Base-by-base conservation (phyloP, 352 stramenopile species). In the Saprolegnia diclina region DNA sequence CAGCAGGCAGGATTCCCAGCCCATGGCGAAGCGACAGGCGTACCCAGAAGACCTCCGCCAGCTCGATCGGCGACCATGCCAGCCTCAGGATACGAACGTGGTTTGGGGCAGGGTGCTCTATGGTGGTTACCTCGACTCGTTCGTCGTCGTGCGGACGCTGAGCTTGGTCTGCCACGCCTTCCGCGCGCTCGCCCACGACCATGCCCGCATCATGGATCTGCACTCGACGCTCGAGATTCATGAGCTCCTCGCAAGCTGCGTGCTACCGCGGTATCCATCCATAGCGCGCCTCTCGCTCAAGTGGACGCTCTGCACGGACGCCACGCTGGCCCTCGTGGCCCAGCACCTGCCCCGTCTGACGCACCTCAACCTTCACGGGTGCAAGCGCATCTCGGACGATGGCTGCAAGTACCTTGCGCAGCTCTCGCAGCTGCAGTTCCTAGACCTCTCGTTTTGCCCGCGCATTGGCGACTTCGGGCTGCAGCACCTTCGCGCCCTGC, bases 331-430 rank as follows among this genome's bases (percentile, higher is more conserved):
- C 10, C 19, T 40, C 18, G 6, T 69, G 18, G 53, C 50, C 13
- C 21, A 26, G 19, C 11, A 21, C 6, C 29, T 69, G 45, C 63
- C 46, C 2, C 45, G 29, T 10, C 53, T 69, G n/a, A 69, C 63
- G 14, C 44, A 69, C 38, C 38, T 69, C 3, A 69, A 69, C 53
- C 46, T 69, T 18, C 63, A 61, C 42, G 63, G 63, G 6, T 69
- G 63, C 50, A 57, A 59, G 6, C 1, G 18, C 14, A n/a, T 69
- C 63, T 45, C 63, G 21, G 50, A 61, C 29, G 7, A 55, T 37
- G 63, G 29, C 35, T 54, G 53, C 16, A 10, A 6, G 9, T 14
- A 14, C 38, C 62, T 69, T 1, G 44, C 63, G 4, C 18, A 26
- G 18, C 32, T 59, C 5, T 16, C 48, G 21, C 13, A 52, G 1